These are phyloP conservation scores for Ampelocalamus luodianensis DNA, from an alignment of 176 grass and related monocot species.

Conservation along the genomic window DNA sequence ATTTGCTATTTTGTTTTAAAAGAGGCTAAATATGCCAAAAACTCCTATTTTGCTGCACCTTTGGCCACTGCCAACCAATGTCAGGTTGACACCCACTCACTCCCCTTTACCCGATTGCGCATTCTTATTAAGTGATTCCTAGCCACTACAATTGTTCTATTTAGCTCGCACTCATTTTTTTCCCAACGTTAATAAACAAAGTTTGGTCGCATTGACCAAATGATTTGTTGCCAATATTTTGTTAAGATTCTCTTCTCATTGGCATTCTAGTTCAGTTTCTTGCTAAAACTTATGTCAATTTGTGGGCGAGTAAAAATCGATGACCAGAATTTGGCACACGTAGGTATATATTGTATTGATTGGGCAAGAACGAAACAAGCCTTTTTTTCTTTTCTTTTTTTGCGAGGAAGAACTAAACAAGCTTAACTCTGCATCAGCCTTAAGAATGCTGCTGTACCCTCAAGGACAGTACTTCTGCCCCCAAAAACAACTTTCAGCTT, in stretches of 20 bases:
- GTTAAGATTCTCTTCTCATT: not conserved
- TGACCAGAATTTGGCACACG: not conserved
- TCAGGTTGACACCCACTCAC: not conserved
- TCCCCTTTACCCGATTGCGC: not conserved
- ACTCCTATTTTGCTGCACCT: not conserved
- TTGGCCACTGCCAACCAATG: not conserved
- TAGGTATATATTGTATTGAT: not conserved
- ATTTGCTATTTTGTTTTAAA: no score
- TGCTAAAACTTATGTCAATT: not conserved
- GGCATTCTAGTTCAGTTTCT: not conserved
- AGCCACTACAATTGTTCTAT: not conserved
- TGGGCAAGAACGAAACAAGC: constrained; percentile 10
- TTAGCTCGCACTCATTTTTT: not conserved
- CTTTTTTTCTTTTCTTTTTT: no score
- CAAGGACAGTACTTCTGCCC: not conserved
- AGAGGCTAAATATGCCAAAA: no score
- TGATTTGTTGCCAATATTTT: not conserved
- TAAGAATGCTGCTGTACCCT: not conserved
- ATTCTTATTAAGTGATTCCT: not conserved
- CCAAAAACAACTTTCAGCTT: not conserved
- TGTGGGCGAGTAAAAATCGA: not conserved
- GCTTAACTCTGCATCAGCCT: not conserved
- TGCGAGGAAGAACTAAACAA: not conserved
- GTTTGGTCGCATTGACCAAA: not conserved
- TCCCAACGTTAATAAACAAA: not conserved